phyloP scores from a whole-genome alignment of 306 rosid genomes.

The Lablab purpureus region DNA sequence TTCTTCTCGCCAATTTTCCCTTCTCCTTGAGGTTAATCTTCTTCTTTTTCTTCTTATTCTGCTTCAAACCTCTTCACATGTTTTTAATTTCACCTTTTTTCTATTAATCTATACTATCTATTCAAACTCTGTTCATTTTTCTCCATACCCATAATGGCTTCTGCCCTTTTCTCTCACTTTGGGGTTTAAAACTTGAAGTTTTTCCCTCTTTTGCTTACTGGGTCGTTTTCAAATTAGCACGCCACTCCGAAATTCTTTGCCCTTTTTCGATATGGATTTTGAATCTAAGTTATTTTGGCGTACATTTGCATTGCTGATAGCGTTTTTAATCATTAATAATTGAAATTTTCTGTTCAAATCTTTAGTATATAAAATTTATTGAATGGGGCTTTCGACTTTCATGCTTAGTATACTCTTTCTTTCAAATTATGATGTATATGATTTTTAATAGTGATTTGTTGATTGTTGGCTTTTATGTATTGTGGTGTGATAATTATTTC shows the following conservation, averaged over 20 bases:
- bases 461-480: slow-evolving; percentile 20
- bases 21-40: slow-evolving; percentile 30
- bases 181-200: background rate
- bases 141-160: background rate
- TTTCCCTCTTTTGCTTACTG: slow-evolving; percentile 13
- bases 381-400: background rate
- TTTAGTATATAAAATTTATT: background rate
- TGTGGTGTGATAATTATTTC: slow-evolving; percentile 12
- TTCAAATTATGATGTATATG: slow-evolving; percentile 18
- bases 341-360: background rate
- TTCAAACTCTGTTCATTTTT: slow-evolving; percentile 10
- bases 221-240: slow-evolving; percentile 30
- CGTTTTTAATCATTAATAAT: background rate
- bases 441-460: slow-evolving; percentile 26
- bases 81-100: slow-evolving; percentile 11
- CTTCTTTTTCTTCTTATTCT: background rate
- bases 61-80: slow-evolving; percentile 10
- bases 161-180: background rate
- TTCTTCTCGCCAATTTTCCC: background rate
- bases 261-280: slow-evolving; percentile 2
- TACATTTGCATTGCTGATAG: slow-evolving; percentile 21
- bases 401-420: background rate
- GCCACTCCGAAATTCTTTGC: background rate
- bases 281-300: slow-evolving; percentile 21
- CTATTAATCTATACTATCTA: background rate